These are phyloP conservation scores for Blakeslea trispora DNA, from an alignment of 371 early-diverging fungal genomes.

Conservation along the genomic window DNA sequence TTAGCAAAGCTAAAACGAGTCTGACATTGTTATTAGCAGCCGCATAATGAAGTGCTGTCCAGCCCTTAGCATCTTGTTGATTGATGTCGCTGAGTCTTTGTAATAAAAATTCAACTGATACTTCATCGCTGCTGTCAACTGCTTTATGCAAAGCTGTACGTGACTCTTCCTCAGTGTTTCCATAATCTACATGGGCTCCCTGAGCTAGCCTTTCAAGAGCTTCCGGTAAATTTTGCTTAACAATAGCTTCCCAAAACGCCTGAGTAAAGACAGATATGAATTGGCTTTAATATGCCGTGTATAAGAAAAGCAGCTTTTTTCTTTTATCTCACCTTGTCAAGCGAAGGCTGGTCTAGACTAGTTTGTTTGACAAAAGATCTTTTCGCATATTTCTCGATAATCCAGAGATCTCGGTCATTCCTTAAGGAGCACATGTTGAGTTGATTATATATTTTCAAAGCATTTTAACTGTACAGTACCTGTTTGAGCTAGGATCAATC, in stretches of 20 bases:
- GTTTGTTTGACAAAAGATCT: slow-evolving; percentile 54
- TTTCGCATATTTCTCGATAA: slow-evolving; percentile 76
- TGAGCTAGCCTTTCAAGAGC: slow-evolving; percentile 65
- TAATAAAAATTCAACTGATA: slow-evolving; percentile 69
- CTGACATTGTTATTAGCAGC: slow-evolving; percentile 67
- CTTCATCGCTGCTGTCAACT: slow-evolving; percentile 55
- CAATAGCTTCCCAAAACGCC: slow-evolving; percentile 61
- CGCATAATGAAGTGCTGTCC: slow-evolving; percentile 81
- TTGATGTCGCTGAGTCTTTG: slow-evolving; percentile 72
- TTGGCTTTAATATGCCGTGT: no score
- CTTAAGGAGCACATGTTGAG: slow-evolving; percentile 27
- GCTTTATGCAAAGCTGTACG: slow-evolving; percentile 69
- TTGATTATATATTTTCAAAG: background rate
- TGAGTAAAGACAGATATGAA: slow-evolving; percentile 16
- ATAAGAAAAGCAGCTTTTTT: background rate
- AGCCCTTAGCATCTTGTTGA: slow-evolving; percentile 61
- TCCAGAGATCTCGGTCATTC: slow-evolving; percentile 68
- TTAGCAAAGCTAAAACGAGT: slow-evolving; percentile 65
- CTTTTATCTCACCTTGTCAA: slow-evolving; percentile 28
- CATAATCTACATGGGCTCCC: slow-evolving; percentile 78
- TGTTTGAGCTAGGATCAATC: slow-evolving; percentile 30
- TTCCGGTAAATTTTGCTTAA: slow-evolving; percentile 55
- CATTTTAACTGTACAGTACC: slow-evolving; percentile 18
- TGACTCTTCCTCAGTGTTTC: slow-evolving; percentile 52
- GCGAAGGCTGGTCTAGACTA: slow-evolving; percentile 25